Base-by-base conservation (phyloP, 169 alveolate species). In the Cystoisospora suis region DNA sequence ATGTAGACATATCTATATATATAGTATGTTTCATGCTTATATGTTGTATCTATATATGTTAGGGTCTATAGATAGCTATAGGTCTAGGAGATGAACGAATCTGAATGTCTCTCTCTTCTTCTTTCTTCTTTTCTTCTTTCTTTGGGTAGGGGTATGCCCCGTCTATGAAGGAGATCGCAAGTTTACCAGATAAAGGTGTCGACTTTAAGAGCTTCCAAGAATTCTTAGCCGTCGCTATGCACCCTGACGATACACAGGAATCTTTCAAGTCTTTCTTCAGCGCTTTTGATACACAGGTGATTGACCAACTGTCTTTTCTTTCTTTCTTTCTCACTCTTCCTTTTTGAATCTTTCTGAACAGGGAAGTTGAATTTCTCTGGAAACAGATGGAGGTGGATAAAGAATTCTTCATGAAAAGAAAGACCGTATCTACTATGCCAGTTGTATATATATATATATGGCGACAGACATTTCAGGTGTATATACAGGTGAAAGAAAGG, bases 121-220 rank as follows among this genome's bases (percentile, higher is more conserved):
- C n/a, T n/a, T n/a, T n/a, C n/a, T n/a, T n/a, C n/a, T n/a, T n/a
- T n/a, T n/a, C n/a, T n/a, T n/a, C n/a, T n/a, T n/a, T 53, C 29
- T 53, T 0, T 79, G 29, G 58, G 20, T 53, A 83, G 89, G 89
- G 89, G 29, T 83, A 45, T 80, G 5, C 79, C 29, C 89, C 89
- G 47, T 56, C 89, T 1, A 3, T 5, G 29, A 83, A 59, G 20
- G 89, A 83, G 40, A 17, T 59, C 58, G 81, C 36, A 12, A n/a
- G 69, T 38, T 61, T 83, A 44, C 89, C 89, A 2, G 65, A 7
- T 44, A 23, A 59, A 20, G n/a, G n/a, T n/a, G 80, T 83, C 7
- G 89, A 59, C 65, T 83, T 42, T 61, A 83, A 83, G 80, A 46
- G 49, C 38, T 83, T 83, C 80, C 89, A 83, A 32, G 72, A 23